Evolutionary conservation across 345 rosid genomes (phyloP), one percentile per base, ranked within the genome.

Genomic region (Citrus australasica): DNA sequence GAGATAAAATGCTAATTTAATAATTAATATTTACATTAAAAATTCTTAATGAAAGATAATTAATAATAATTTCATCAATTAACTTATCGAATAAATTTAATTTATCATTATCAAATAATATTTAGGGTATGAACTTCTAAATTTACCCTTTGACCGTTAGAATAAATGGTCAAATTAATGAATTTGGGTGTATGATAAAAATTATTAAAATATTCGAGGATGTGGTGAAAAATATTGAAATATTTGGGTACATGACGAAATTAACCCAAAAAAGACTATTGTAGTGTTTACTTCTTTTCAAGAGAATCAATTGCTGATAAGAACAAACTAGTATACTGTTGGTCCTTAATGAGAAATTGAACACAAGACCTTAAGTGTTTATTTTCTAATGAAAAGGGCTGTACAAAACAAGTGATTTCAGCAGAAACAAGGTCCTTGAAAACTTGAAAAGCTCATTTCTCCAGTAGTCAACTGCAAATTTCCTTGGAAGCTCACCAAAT

Each of bases 291-390:
- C 35, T 79, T 61, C 27, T 33, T 80, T 67, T 79, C 82, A 78
- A 82, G 83, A 71, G 77, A 76, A 82, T 80, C 85, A 78, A 30
- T 58, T 56, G 51, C 81, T 61, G 73, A 79, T 80, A 76, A 68
- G 66, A 80, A 63, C 71, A 37, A 70, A 58, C 8, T 6, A 16
- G 78, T 61, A 70, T 56, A 76, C 58, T 64, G 72, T 82, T 65
- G 69, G 70, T 80, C 30, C 19, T 6, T 0, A 51, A 32, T 28
- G 80, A 9, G 73, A 71, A 70, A 68, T 46, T 46, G 13, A 51
- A 32, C 67, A 68, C 16, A 62, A 21, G 38, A 51, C 32, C 35
- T 40, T 38, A n/a, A 9, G n/a, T 40, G 25, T 55, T 59, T 13
- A 3, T 53, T 25, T n/a, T 10, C 42, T 30, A 2, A 9, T 16